Percentiles rank a stretch among this genome's conserved stretches.
Conservation (phyloP, 805 yeast species). For the Alloascoidea africana region DNA sequence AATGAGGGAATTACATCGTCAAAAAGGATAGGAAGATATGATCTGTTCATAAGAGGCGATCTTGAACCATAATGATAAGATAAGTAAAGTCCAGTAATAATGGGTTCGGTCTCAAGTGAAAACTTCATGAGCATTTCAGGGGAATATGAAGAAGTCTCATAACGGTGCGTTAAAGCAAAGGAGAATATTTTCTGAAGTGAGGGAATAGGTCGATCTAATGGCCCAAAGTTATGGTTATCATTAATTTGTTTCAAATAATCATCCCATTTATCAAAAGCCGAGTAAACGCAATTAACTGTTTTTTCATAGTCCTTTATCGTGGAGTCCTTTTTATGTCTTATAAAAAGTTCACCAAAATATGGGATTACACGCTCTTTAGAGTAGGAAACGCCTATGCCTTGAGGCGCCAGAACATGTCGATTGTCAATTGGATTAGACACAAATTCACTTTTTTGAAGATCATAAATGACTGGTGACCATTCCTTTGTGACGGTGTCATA, state of each 20-base stretch:
- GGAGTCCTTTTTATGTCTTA: constrained; percentile 24
- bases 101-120: constrained; percentile 54
- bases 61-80: constrained; percentile 28
- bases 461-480: constrained; percentile 91
- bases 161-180: constrained; percentile 30
- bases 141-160: constrained; percentile 24
- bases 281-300: constrained; percentile 49
- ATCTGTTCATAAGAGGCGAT: constrained; percentile 45
- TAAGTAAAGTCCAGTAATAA: constrained; percentile 28
- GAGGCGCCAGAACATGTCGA: constrained; percentile 69
- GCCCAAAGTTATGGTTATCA: constrained; percentile 22
- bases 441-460: constrained; percentile 63
- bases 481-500: constrained; percentile 52
- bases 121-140: constrained; percentile 40
- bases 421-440: constrained; percentile 39
- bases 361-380: constrained; percentile 73
- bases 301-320: constrained; percentile 43
- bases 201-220: constrained; percentile 14
- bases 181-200: constrained; percentile 25
- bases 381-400: constrained; percentile 67
- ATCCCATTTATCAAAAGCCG: constrained; percentile 74
- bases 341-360: constrained; percentile 74
- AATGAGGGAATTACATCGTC: constrained; percentile 40
- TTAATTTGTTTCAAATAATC: constrained; percentile 40
- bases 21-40: constrained; percentile 50